These are phyloP conservation scores for Candida fluviatilis DNA, from an alignment of 805 yeast species.

Conservation along the genomic window DNA sequence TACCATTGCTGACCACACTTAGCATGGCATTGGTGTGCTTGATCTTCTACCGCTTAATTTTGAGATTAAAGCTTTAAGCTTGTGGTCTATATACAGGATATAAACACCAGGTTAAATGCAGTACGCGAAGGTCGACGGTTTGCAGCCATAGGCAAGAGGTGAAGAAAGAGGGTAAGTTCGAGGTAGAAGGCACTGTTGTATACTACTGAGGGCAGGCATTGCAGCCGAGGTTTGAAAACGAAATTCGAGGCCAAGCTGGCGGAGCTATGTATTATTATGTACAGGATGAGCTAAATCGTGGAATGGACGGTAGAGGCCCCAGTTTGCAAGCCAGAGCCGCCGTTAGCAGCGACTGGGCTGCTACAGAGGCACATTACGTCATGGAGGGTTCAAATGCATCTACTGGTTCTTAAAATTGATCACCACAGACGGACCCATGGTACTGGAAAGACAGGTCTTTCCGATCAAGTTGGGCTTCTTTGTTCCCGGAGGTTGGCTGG, in stretches of 20 bases:
- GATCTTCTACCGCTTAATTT: too few relatives aligned
- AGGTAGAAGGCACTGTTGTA: too few relatives aligned
- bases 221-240: not conserved
- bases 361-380: too few relatives aligned
- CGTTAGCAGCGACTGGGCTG: too few relatives aligned
- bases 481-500: constrained; percentile 51
- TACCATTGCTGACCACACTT: constrained; percentile 1
- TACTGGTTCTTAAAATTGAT: constrained; percentile 36
- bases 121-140: too few relatives aligned
- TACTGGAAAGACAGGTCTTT: constrained; percentile 60
- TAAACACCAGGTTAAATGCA: too few relatives aligned
- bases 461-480: constrained; percentile 71
- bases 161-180: too few relatives aligned
- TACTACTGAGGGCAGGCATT: not conserved
- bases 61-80: too few relatives aligned
- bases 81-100: too few relatives aligned
- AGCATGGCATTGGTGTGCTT: not conserved
- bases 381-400: not conserved
- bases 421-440: constrained; percentile 77
- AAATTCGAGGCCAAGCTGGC: not conserved
- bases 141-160: too few relatives aligned
- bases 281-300: not conserved
- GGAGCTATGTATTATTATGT: not conserved
- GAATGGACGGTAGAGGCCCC: too few relatives aligned
- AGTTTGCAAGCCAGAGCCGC: too few relatives aligned